phyloP scores from a whole-genome alignment of 768 basidiomycete genomes.

The Phanerochaete carnosa region DNA sequence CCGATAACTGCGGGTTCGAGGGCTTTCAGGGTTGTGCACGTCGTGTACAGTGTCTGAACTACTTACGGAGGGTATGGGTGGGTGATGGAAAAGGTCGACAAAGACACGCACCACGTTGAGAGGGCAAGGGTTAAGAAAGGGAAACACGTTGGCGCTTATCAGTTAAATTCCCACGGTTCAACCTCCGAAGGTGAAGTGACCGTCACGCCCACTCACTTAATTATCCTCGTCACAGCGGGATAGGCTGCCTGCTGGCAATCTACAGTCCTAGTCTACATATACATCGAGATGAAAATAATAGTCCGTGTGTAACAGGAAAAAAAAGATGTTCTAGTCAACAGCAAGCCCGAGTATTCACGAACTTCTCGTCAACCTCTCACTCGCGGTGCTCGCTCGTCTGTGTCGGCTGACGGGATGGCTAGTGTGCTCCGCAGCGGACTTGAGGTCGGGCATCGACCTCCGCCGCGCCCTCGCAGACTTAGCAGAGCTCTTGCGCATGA shows the following conservation, averaged over 20 bases:
- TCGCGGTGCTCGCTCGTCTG: neutral
- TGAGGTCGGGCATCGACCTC: slow-evolving; percentile 6
- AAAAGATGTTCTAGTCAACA: neutral
- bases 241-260: neutral
- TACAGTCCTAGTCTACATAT: neutral
- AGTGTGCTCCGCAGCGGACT: neutral
- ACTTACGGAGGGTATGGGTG: slow-evolving; percentile 24
- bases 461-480: slow-evolving; percentile 22
- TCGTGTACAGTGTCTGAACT: neutral
- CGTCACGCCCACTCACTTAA: neutral
- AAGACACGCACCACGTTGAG: slow-evolving; percentile 26
- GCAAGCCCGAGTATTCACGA: neutral
- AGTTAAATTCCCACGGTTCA: slow-evolving; percentile 6
- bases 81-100: slow-evolving; percentile 27
- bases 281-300: neutral
- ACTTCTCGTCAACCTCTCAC: neutral
- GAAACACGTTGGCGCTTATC: slow-evolving; percentile 25
- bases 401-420: neutral
- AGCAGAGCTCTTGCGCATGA: slow-evolving; percentile 43
- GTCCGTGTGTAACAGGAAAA: neutral
- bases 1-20: slow-evolving; percentile 1
- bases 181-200: neutral
- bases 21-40: neutral
- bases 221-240: neutral
- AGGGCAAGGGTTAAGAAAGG: slow-evolving; percentile 41